A percentile compares a stretch with the other conserved stretches of the same genome.
Conservation (phyloP, 2,329 filamentous ascomycete species). For the Penicillium verrucosum region DNA sequence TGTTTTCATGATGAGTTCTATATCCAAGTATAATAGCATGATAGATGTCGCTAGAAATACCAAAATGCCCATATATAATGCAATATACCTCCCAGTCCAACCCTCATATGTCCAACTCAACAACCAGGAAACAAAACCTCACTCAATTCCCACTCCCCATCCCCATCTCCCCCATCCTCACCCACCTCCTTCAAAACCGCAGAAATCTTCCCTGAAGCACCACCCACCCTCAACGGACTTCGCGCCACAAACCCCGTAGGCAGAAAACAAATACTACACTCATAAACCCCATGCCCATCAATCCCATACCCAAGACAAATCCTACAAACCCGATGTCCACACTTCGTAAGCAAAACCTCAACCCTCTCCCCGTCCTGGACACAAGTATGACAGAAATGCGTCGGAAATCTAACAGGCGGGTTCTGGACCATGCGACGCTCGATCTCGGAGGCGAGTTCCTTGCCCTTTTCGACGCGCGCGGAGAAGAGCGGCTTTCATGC, state of each 20-base stretch:
- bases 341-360: slow-evolving; percentile 20
- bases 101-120: neutral
- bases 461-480: slow-evolving; percentile 26
- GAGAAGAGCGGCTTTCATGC: slow-evolving; percentile 11
- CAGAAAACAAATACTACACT: slow-evolving; percentile 23
- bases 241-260: slow-evolving; percentile 12
- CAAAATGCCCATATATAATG: neutral
- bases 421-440: slow-evolving; percentile 18
- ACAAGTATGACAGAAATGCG: slow-evolving; percentile 26
- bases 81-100: neutral
- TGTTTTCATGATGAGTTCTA: neutral
- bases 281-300: slow-evolving; percentile 14
- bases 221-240: slow-evolving; percentile 2
- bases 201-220: too few relatives aligned
- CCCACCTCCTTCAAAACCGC: too few relatives aligned
- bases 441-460: slow-evolving; percentile 23
- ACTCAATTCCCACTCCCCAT: neutral
- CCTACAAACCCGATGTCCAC: slow-evolving; percentile 22
- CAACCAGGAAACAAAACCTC: neutral
- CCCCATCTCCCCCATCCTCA: neutral
- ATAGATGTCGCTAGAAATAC: neutral
- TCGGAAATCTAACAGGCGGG: slow-evolving; percentile 12
- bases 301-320: slow-evolving; percentile 20
- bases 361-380: slow-evolving; percentile 13
- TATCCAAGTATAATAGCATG: neutral